These are phyloP conservation scores for Colletotrichum phormii DNA, from an alignment of 2,329 filamentous ascomycete genomes.

Conservation along the genomic window DNA sequence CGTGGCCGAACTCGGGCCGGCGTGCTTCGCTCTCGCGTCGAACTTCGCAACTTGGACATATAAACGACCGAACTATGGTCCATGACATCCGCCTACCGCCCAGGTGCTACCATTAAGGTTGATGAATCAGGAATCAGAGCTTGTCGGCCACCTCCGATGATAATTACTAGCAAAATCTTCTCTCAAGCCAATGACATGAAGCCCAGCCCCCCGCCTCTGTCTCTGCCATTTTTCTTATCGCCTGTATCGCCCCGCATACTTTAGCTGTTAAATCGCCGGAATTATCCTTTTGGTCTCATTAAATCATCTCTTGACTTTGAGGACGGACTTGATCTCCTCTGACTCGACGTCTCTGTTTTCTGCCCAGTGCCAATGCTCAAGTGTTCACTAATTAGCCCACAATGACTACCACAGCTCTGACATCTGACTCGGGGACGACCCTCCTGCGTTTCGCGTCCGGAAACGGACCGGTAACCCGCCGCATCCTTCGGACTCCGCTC, in stretches of 20 bases:
- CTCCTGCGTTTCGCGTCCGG: constrained; percentile 50
- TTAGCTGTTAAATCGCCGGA: not conserved
- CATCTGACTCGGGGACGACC: constrained; percentile 38
- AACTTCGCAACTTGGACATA: not conserved
- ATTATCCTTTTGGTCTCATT: not conserved
- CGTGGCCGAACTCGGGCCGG: not conserved
- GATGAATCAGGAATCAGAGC: not conserved
- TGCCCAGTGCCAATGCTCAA: not conserved
- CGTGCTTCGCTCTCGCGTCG: not conserved
- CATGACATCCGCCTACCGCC: not conserved
- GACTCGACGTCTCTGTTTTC: not conserved
- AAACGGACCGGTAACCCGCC: constrained; percentile 50
- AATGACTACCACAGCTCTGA: not conserved
- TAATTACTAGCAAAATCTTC: not conserved
- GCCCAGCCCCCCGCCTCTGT: not conserved
- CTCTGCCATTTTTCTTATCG: not conserved
- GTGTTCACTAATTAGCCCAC: not conserved
- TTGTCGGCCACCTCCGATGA: constrained; percentile 18
- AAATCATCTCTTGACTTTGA: not conserved
- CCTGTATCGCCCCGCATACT: constrained; percentile 3
- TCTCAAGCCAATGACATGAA: not conserved
- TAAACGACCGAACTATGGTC: not conserved
- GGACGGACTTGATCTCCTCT: not conserved
- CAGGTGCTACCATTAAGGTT: not conserved
- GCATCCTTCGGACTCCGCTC: constrained; percentile 48